Evolutionary conservation across 1,284 basidiomycete species (phyloP).

Genomic region (Ustilago vetiveriae): DNA sequence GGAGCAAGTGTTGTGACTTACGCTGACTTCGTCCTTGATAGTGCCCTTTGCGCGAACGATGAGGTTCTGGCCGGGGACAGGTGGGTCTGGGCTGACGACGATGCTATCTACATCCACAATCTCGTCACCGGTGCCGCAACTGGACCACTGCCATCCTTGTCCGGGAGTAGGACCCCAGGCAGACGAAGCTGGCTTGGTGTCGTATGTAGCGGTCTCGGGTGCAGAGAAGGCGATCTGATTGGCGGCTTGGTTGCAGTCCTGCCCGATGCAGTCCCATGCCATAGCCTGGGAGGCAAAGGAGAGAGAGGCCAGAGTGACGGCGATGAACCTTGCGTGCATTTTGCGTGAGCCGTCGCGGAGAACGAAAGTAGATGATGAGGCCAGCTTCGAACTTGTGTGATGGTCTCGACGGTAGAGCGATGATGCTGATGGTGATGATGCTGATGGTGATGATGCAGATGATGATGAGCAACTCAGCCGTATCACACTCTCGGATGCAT

Average conservation of each 20-base stretch:
- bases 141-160: conserved; percentile 59
- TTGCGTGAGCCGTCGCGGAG: no score
- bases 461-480: conserved; percentile 3
- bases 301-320: conserved; percentile 29
- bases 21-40: conserved; percentile 48
- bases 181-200: neutral
- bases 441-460: no score
- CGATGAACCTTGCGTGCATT: conserved; percentile 28
- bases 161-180: conserved; percentile 17
- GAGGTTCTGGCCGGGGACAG: conserved; percentile 61
- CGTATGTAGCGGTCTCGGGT: conserved; percentile 10
- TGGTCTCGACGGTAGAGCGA: neutral
- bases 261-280: conserved; percentile 45
- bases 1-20: conserved; percentile 23
- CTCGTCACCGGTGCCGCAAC: conserved; percentile 52
- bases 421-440: neutral
- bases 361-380: neutral
- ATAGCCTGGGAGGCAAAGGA: conserved; percentile 31
- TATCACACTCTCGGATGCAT: neutral
- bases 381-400: neutral
- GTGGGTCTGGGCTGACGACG: conserved; percentile 61
- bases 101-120: conserved; percentile 55
- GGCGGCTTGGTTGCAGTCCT: conserved; percentile 34
- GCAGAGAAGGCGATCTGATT: conserved; percentile 45
- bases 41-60: conserved; percentile 60